Evolutionary conservation across 306 rosid species (phyloP).

Genomic region (Medicago arabica): DNA sequence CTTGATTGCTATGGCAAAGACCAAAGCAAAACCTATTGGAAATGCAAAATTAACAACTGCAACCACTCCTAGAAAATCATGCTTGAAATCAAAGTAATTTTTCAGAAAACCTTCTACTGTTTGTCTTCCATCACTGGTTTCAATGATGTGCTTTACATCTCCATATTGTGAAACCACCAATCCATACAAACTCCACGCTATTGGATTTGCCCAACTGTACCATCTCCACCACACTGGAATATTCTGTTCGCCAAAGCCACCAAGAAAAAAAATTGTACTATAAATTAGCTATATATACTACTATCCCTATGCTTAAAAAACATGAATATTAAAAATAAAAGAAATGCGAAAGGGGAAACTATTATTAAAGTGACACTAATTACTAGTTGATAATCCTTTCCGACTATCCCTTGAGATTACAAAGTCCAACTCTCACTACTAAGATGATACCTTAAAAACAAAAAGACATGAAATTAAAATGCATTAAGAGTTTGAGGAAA

Average conservation of each 20-base stretch:
- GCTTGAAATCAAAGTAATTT: constrained; percentile 53
- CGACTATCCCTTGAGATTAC: not conserved
- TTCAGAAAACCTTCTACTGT: constrained; percentile 52
- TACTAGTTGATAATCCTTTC: too few species aligned
- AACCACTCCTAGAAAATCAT: constrained; percentile 56
- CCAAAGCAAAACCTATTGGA: constrained; percentile 42
- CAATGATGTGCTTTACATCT: constrained; percentile 42
- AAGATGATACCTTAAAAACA: not conserved
- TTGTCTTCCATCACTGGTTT: constrained; percentile 18
- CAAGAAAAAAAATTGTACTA: not conserved
- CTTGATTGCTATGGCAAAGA: constrained; percentile 49
- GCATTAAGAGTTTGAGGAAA: not conserved
- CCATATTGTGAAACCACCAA: constrained; percentile 68
- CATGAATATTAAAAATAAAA: not conserved
- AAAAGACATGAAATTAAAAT: not conserved
- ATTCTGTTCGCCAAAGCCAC: constrained; percentile 44
- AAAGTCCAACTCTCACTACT: not conserved
- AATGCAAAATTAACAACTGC: constrained; percentile 47
- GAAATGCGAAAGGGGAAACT: too few species aligned
- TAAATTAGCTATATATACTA: not conserved
- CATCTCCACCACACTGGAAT: constrained; percentile 73
- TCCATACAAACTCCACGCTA: constrained; percentile 70
- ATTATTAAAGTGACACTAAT: too few species aligned
- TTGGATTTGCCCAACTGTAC: constrained; percentile 60
- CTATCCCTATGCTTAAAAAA: not conserved